Conservation (phyloP, 257 asterid species). For the Coffea eugenioides region DNA sequence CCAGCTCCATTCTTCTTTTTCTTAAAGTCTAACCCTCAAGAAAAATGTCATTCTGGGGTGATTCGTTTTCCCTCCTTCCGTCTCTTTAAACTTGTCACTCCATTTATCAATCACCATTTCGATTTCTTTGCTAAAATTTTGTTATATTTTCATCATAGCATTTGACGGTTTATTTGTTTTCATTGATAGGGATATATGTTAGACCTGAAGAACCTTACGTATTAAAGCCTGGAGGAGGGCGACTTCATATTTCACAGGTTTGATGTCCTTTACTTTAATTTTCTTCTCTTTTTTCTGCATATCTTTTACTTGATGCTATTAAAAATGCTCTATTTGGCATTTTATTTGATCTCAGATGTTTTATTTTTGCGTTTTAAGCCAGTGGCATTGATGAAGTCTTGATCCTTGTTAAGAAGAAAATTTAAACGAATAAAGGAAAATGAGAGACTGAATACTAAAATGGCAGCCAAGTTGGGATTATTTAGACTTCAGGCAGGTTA, state of each 20-base stretch:
- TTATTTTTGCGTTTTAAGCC: too few species aligned
- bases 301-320: neutral
- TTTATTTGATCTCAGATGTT: too few species aligned
- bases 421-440: too few species aligned
- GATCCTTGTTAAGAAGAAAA: too few species aligned
- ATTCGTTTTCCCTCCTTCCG: too few species aligned
- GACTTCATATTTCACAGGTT: constrained; percentile 10
- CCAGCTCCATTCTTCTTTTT: neutral
- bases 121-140: neutral
- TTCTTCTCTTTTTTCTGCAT: neutral
- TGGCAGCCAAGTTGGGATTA: too few species aligned
- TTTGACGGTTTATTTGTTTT: neutral
- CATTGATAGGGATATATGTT: neutral
- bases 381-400: too few species aligned
- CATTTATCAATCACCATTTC: neutral
- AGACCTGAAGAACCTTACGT: constrained; percentile 3
- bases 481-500: too few species aligned
- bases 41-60: constrained; percentile 1
- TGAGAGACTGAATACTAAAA: too few species aligned
- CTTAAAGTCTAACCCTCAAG: neutral
- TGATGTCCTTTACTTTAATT: neutral
- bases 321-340: too few species aligned
- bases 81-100: too few species aligned
- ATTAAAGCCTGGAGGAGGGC: neutral
- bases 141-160: neutral